Evolutionary conservation across 208 protist species (phyloP).

Genomic region (Leishmania aethiopica): DNA sequence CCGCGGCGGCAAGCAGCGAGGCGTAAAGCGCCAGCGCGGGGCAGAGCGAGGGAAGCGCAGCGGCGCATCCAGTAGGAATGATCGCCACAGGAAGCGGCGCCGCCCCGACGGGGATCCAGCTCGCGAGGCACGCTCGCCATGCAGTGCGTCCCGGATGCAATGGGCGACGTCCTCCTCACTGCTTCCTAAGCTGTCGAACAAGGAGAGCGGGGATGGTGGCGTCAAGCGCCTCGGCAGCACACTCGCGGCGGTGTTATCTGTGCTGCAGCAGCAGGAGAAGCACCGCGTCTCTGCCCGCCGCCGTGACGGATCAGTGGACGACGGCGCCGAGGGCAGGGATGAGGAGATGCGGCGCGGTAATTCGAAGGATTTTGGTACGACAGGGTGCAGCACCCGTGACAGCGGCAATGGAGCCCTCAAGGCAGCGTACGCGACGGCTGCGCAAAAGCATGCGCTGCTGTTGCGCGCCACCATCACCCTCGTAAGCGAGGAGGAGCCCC

Average conservation of each 20-base stretch:
- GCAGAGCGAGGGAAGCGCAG: background rate
- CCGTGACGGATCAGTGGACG: background rate
- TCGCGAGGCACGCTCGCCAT: background rate
- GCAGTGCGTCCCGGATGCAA: background rate
- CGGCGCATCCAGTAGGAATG: background rate
- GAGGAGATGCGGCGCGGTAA: no score
- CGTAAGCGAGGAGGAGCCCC: constrained; percentile 46
- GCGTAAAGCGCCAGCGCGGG: background rate
- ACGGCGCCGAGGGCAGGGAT: background rate
- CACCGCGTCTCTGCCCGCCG: background rate
- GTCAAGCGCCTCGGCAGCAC: constrained; percentile 5
- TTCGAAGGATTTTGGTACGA: no score
- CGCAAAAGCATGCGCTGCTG: constrained; percentile 21
- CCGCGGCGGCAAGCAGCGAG: background rate
- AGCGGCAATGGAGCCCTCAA: background rate
- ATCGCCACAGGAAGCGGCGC: background rate
- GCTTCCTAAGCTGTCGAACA: constrained; percentile 4
- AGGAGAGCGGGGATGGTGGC: background rate
- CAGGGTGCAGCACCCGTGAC: background rate
- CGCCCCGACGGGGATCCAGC: background rate
- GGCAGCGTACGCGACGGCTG: background rate
- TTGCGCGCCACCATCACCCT: constrained; percentile 32
- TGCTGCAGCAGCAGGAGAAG: constrained; percentile 8
- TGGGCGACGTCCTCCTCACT: constrained; percentile 20
- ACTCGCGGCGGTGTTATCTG: background rate